These are phyloP conservation scores for Earliella scabrosa DNA, from an alignment of 1,284 basidiomycete genomes.

Conservation along the genomic window DNA sequence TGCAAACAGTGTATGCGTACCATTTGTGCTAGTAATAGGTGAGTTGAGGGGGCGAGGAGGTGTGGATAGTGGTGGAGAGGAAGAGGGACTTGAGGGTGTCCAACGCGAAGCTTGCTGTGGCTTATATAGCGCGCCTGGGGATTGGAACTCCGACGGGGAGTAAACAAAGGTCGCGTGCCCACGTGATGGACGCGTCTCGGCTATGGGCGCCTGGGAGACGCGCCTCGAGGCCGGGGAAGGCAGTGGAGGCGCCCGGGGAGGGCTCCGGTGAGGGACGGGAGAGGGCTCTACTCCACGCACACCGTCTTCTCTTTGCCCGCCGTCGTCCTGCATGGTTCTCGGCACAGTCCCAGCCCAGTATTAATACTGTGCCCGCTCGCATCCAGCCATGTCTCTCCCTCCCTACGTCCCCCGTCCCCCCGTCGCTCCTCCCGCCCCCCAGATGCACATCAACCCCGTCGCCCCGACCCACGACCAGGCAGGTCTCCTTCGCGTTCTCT, in stretches of 20 bases:
- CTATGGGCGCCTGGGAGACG: constrained; percentile 10
- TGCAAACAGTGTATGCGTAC: constrained; percentile 26
- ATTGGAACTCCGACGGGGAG: constrained; percentile 37
- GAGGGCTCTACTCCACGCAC: constrained; percentile 7
- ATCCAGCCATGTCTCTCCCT: constrained; percentile 28
- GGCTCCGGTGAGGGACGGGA: background rate
- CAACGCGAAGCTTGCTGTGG: constrained; percentile 30
- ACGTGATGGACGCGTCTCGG: constrained; percentile 34
- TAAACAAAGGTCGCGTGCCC: constrained; percentile 33
- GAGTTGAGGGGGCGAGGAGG: constrained; percentile 17
- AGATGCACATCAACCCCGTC: constrained; percentile 31
- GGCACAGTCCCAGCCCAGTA: background rate
- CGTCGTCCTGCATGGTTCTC: constrained; percentile 13
- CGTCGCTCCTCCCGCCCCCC: constrained; percentile 28
- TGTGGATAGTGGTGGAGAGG: constrained; percentile 33
- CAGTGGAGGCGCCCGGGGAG: background rate
- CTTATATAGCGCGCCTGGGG: constrained; percentile 37
- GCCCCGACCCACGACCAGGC: constrained; percentile 38
- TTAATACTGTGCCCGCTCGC: constrained; percentile 16
- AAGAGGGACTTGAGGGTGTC: constrained; percentile 25
- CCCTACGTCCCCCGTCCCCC: constrained; percentile 32
- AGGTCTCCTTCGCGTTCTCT: background rate
- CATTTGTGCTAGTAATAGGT: constrained; percentile 32
- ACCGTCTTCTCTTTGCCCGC: constrained; percentile 4
- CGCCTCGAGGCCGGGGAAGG: constrained; percentile 1